These are phyloP conservation scores for Jackrogersella multiformis DNA, from an alignment of 495 filamentous ascomycete species.

Conservation along the genomic window DNA sequence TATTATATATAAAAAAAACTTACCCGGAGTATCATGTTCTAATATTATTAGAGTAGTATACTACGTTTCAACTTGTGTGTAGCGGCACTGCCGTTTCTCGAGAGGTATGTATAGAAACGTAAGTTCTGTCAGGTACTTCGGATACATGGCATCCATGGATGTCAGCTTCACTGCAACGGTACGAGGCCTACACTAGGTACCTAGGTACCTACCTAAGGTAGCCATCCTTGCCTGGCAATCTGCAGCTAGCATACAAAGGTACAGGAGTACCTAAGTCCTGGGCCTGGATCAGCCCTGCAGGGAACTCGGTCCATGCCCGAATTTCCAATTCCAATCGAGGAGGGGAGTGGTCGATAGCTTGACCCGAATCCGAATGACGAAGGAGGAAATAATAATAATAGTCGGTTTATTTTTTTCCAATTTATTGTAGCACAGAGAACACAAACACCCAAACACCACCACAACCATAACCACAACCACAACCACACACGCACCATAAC, in stretches of 20 bases:
- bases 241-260: conserved; percentile 20
- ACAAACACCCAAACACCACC: not conserved
- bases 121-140: conserved; percentile 20
- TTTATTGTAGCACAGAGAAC: conserved; percentile 20
- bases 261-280: conserved; percentile 18
- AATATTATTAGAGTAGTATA: conserved; percentile 12
- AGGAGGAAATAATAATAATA: conserved; percentile 20
- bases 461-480: not conserved
- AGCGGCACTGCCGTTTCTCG: conserved; percentile 13
- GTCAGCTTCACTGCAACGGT: conserved; percentile 26
- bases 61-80: not conserved
- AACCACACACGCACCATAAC: too few species aligned
- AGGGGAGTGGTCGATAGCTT: conserved; percentile 18
- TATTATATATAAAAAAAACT: not conserved
- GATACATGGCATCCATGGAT: conserved; percentile 3
- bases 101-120: conserved; percentile 13
- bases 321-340: conserved; percentile 16
- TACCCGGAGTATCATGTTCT: not conserved
- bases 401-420: conserved; percentile 11
- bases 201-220: not conserved
- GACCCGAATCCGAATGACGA: conserved; percentile 27
- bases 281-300: conserved; percentile 40
- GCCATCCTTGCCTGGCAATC: conserved; percentile 16
- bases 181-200: too few species aligned
- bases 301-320: conserved; percentile 17